Percentiles rank a stretch among this genome's conserved stretches.
Evolutionary conservation across 148 eudicot species (phyloP).

Genomic region (Chenopodium formosanum): DNA sequence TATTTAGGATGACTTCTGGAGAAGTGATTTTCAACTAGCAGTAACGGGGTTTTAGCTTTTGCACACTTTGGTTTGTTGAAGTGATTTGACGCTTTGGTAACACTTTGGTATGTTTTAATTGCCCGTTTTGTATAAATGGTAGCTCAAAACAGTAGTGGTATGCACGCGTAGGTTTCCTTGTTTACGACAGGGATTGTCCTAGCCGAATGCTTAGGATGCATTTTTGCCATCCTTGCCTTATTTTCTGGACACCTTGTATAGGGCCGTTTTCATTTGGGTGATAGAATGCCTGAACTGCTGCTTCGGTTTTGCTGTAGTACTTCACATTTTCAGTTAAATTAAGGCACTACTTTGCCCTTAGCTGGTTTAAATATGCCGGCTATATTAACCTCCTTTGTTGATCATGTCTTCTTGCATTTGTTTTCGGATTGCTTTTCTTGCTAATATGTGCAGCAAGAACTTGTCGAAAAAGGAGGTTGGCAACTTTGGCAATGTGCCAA

Average conservation of each 20-base stretch:
- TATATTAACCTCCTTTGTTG: too few relatives aligned
- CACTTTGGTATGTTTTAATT: neutral
- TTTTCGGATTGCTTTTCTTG: too few relatives aligned
- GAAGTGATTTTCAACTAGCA: neutral
- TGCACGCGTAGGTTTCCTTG: neutral
- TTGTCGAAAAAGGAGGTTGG: too few relatives aligned
- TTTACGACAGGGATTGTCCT: neutral
- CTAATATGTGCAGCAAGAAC: too few relatives aligned
- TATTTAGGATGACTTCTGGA: neutral
- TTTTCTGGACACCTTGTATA: neutral
- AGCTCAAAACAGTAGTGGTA: neutral
- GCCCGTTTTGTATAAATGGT: neutral
- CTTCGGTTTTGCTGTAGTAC: neutral
- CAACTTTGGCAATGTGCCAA: too few relatives aligned
- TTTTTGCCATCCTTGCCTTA: neutral
- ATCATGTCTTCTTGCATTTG: too few relatives aligned
- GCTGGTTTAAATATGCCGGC: neutral
- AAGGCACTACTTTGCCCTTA: neutral
- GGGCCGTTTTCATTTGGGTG: neutral
- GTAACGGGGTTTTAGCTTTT: neutral
- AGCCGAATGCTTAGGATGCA: neutral
- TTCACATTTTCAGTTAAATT: neutral
- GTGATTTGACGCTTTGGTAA: neutral
- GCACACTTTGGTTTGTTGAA: constrained; percentile 2
- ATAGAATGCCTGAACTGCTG: neutral